Evolutionary conservation across 768 basidiomycete genomes (phyloP), one percentile per base, ranked within the genome.

Genomic region (Collybiopsis confluens): DNA sequence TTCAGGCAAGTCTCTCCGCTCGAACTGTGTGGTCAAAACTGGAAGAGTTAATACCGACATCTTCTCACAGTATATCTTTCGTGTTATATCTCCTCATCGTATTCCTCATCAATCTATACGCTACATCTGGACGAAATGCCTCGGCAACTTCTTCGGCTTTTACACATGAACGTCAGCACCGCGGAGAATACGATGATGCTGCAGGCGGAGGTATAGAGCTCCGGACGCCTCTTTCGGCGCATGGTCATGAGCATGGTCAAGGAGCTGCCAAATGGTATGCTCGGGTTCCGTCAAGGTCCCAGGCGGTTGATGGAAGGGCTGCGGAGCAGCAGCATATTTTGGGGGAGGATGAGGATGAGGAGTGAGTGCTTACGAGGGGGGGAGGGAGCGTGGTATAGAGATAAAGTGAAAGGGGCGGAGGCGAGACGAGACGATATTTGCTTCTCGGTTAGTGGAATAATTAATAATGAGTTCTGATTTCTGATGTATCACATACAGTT

Each of bases 51-150:
- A n/a, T n/a, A n/a, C n/a, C n/a, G n/a, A n/a, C n/a, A n/a, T n/a
- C n/a, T n/a, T n/a, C n/a, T n/a, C n/a, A 7, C 56, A 88, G 86
- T 62, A 73, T 87, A 43, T 82, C 90, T 0, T 94, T 95, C 74
- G 56, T 90, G 36, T 62, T 94, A 24, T 94, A 95, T 68, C 74
- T 85, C 5, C 77, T 88, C 61, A 82, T 87, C 46, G 73, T 86
- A 23, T 77, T 79, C 62, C 77, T 95, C 47, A 75, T 92, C 60
- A 78, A 86, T 58, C 71, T 92, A 1, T 92, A 87, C 64, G 60
- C 76, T 5, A 82, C 78, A 0, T 81, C 79, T 15, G 86, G 86
- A 2, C 78, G 76, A 26, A 85, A 87, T 56, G 79, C 79, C 1
- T 46, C 69, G 3, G 56, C 45, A 5, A 54, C 55, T 23, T 56